Conservation (phyloP, 345 rosid species). For the Citrus trifoliata region DNA sequence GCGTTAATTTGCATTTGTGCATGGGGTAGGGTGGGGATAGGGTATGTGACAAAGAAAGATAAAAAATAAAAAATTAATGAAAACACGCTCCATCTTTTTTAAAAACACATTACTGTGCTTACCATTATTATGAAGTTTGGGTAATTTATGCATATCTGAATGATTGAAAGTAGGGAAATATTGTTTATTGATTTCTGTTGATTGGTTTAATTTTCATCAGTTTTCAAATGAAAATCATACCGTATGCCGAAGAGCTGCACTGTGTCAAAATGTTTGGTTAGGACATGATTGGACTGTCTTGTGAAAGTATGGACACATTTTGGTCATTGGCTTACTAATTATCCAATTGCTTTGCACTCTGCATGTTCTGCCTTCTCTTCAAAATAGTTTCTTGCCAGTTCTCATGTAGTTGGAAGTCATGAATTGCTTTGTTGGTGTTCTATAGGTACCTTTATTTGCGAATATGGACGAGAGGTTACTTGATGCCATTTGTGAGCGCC, state of each 20-base stretch:
- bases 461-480: slow-evolving; percentile 93
- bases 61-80: background rate
- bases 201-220: background rate
- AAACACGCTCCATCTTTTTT: background rate
- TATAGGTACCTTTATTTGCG: slow-evolving; percentile 88
- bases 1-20: too few species aligned
- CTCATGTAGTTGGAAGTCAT: background rate
- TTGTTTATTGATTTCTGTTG: background rate
- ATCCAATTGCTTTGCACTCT: background rate
- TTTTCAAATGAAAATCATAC: background rate
- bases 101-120: background rate
- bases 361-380: background rate
- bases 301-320: background rate
- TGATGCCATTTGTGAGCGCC: slow-evolving; percentile 93
- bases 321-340: background rate
- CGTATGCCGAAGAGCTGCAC: background rate
- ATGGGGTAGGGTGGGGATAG: too few species aligned
- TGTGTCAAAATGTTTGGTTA: background rate
- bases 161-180: background rate
- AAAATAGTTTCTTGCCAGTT: background rate
- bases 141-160: background rate
- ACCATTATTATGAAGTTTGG: background rate
- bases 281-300: background rate
- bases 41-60: too few species aligned
- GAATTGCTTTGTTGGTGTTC: slow-evolving; percentile 7